These are phyloP conservation scores for Boletus rufocinnamomeus DNA, from an alignment of 768 basidiomycete genomes.

Conservation along the genomic window DNA sequence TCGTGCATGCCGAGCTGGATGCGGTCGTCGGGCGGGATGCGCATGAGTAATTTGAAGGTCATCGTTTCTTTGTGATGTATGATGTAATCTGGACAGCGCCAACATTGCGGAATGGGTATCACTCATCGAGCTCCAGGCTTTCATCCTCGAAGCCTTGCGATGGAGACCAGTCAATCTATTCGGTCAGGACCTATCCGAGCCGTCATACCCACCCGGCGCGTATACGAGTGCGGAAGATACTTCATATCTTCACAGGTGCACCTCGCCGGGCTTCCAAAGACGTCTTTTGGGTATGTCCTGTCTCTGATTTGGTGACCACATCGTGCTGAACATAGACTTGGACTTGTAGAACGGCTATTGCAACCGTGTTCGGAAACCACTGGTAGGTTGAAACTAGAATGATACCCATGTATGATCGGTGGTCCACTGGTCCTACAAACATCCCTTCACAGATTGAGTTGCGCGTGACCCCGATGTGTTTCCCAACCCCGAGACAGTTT, in stretches of 20 bases:
- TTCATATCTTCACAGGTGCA: slow-evolving; percentile 11
- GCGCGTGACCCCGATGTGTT: slow-evolving; percentile 29
- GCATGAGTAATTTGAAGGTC: slow-evolving; percentile 21
- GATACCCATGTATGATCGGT: not conserved
- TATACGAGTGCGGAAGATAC: not conserved
- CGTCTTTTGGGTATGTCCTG: slow-evolving; percentile 27
- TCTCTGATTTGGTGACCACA: too few relatives aligned
- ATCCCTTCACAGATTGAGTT: slow-evolving; percentile 19
- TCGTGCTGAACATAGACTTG: not conserved
- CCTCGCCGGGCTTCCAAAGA: slow-evolving; percentile 30
- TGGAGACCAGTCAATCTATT: slow-evolving; percentile 41
- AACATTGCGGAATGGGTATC: slow-evolving; percentile 34
- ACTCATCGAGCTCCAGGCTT: slow-evolving; percentile 40
- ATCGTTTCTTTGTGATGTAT: not conserved
- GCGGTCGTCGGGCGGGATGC: slow-evolving; percentile 37
- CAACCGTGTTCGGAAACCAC: slow-evolving; percentile 33
- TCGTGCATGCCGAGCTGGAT: slow-evolving; percentile 41
- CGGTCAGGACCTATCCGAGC: slow-evolving; percentile 25
- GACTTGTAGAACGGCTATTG: slow-evolving; percentile 35
- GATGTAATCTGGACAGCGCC: slow-evolving; percentile 33
- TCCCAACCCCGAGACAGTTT: slow-evolving; percentile 48
- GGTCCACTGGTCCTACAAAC: not conserved
- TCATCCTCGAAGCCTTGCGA: slow-evolving; percentile 39
- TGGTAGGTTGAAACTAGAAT: slow-evolving; percentile 21
- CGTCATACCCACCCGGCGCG: too few relatives aligned